phyloP scores from a whole-genome alignment of 805 yeast genomes.

The Wickerhamiella musiphila region DNA sequence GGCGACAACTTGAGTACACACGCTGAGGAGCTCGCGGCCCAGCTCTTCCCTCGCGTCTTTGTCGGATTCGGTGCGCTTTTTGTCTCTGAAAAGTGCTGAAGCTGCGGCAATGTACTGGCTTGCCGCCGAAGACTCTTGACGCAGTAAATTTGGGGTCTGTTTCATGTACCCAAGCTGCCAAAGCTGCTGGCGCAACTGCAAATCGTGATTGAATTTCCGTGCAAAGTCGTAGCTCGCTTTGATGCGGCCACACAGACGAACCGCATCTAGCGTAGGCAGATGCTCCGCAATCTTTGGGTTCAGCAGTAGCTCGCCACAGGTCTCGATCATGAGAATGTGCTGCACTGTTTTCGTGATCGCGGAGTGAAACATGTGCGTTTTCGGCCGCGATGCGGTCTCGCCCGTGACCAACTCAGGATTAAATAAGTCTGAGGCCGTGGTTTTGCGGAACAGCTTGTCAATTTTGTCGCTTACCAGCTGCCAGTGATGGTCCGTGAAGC shows the following conservation, averaged over 20 bases:
- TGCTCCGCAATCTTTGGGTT: conserved; percentile 38
- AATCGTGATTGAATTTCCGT: conserved; percentile 71
- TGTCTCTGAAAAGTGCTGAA: conserved; percentile 63
- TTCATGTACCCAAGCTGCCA: conserved; percentile 89
- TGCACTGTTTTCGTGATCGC: conserved; percentile 86
- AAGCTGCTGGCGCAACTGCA: conserved; percentile 68
- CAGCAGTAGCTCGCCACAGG: conserved; percentile 63
- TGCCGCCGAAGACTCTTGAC: conserved; percentile 82
- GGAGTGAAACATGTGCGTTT: conserved; percentile 33
- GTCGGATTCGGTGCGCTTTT: conserved; percentile 29
- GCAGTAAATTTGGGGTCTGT: conserved; percentile 74
- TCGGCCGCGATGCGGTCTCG: conserved; percentile 3
- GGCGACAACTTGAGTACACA: conserved; percentile 53
- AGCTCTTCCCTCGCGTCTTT: conserved; percentile 32
- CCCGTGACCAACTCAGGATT: conserved; percentile 12
- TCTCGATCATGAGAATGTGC: conserved; percentile 76
- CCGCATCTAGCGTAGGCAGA: conserved; percentile 50
- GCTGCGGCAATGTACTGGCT: conserved; percentile 70
- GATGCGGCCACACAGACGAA: conserved; percentile 41
- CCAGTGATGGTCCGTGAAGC: conserved; percentile 63
- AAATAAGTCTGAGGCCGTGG: conserved; percentile 77
- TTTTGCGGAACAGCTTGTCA: conserved; percentile 50
- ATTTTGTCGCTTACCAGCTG: conserved; percentile 45
- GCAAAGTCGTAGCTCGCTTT: conserved; percentile 67
- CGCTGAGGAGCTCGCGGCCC: conserved; percentile 39